A percentile compares a stretch with the other conserved stretches of the same genome.
These are phyloP conservation scores for Pseudonectria buxi DNA, from an alignment of 2,329 filamentous ascomycete genomes.

Conservation along the genomic window DNA sequence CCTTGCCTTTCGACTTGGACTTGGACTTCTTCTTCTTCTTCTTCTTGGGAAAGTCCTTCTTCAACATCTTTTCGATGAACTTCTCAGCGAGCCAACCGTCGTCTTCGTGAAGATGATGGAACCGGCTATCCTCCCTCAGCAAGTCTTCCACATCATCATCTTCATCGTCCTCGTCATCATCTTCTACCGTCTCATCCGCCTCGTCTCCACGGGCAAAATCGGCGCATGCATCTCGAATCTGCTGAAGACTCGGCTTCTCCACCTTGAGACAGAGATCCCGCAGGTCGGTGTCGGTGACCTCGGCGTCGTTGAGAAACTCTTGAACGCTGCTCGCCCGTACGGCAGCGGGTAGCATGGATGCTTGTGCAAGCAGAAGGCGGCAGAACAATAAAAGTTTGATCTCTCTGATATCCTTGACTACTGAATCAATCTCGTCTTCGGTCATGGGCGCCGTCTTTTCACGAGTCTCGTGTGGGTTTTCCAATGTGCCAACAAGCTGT, in stretches of 20 bases:
- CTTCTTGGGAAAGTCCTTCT: constrained; percentile 5
- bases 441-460: constrained; percentile 20
- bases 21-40: constrained; percentile 3
- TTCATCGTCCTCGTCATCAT: constrained; percentile 9
- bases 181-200: constrained; percentile 7
- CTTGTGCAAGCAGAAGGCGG: constrained; percentile 20
- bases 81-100: no score
- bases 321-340: constrained; percentile 17
- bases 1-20: not conserved
- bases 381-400: constrained; percentile 24
- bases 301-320: constrained; percentile 20
- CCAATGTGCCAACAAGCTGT: constrained; percentile 19
- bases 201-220: constrained; percentile 21
- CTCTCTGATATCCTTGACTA: constrained; percentile 18
- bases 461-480: constrained; percentile 19
- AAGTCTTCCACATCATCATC: constrained; percentile 16
- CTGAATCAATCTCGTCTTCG: constrained; percentile 16
- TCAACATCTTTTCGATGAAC: no score
- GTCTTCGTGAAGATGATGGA: constrained; percentile 15
- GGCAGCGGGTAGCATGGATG: constrained; percentile 20
- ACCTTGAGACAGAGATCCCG: constrained; percentile 23
- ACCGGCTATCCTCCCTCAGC: constrained; percentile 8
- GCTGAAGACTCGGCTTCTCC: constrained; percentile 19
- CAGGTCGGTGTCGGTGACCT: constrained; percentile 19
- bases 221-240: constrained; percentile 24